Conservation (phyloP, 495 filamentous ascomycete species). For the Penicillium tannophilum region DNA sequence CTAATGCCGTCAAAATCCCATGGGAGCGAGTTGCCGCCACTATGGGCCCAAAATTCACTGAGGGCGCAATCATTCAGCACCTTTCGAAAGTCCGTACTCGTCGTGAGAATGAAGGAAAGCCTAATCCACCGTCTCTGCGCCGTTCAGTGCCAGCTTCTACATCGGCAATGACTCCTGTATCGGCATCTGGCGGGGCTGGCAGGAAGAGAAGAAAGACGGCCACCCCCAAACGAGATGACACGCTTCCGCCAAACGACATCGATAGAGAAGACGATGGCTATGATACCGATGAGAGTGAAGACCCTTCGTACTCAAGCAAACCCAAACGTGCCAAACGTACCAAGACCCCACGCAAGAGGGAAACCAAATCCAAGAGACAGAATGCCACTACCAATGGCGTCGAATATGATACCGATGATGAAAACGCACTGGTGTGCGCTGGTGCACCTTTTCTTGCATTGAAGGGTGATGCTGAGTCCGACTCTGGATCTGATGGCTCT, state of each 20-base stretch:
- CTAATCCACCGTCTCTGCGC: slow-evolving; percentile 41
- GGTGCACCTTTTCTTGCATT: slow-evolving; percentile 12
- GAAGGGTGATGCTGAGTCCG: background rate
- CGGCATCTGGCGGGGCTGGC: background rate
- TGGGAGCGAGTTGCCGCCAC: slow-evolving; percentile 38
- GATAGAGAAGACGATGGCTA: background rate
- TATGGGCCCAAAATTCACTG: slow-evolving; percentile 40
- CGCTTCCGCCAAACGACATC: background rate
- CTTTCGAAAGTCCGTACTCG: slow-evolving; percentile 46
- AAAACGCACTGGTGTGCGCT: slow-evolving; percentile 9
- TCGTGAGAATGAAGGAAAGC: slow-evolving; percentile 30
- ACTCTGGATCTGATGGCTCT: background rate
- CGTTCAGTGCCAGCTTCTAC: slow-evolving; percentile 5
- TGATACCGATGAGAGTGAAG: background rate
- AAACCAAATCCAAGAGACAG: background rate
- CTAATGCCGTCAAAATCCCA: slow-evolving; percentile 37
- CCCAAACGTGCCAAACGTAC: background rate
- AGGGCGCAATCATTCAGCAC: slow-evolving; percentile 52
- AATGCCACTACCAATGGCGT: background rate
- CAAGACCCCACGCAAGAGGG: background rate
- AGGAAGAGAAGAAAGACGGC: too few species aligned
- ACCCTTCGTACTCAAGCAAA: background rate
- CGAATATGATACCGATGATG: background rate
- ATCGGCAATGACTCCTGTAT: background rate
- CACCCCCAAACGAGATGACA: too few species aligned